Percentiles rank a stretch among this genome's conserved stretches.
These are phyloP conservation scores for Colletotrichum sp. DNA, from an alignment of 2,329 filamentous ascomycete genomes.

Conservation along the genomic window DNA sequence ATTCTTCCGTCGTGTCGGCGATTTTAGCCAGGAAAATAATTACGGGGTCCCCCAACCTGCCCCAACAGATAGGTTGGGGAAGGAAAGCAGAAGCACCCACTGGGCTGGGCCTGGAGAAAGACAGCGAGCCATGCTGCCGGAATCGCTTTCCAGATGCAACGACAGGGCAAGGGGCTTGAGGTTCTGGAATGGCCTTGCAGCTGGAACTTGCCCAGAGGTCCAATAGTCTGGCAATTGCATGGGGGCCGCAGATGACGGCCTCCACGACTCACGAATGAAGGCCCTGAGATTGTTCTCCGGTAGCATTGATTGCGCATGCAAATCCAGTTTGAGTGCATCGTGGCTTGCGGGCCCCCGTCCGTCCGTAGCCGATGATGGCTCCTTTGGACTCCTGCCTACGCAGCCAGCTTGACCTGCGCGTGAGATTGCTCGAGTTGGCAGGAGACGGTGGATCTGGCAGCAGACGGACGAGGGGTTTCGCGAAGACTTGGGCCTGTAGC, in stretches of 20 bases:
- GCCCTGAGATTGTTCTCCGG: background rate
- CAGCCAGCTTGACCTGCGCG: background rate
- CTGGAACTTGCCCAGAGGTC: background rate
- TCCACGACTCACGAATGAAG: background rate
- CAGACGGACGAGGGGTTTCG: background rate
- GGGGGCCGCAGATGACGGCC: background rate
- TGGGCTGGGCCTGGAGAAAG: background rate
- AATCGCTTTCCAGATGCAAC: background rate
- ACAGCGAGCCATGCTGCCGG: background rate
- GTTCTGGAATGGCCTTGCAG: background rate
- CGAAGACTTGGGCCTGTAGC: background rate
- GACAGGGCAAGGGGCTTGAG: constrained; percentile 1
- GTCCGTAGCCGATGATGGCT: background rate
- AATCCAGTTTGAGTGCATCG: background rate
- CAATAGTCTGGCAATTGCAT: background rate
- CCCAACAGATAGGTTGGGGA: background rate
- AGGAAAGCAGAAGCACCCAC: background rate
- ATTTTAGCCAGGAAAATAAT: background rate
- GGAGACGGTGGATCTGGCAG: background rate
- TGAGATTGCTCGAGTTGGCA: background rate
- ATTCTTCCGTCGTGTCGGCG: constrained; percentile 20
- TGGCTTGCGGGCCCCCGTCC: background rate
- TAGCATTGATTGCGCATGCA: background rate
- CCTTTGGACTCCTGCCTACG: background rate
- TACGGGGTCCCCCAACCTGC: background rate